phyloP scores from a whole-genome alignment of 495 filamentous ascomycete species.

The Pyrenula massariospora region DNA sequence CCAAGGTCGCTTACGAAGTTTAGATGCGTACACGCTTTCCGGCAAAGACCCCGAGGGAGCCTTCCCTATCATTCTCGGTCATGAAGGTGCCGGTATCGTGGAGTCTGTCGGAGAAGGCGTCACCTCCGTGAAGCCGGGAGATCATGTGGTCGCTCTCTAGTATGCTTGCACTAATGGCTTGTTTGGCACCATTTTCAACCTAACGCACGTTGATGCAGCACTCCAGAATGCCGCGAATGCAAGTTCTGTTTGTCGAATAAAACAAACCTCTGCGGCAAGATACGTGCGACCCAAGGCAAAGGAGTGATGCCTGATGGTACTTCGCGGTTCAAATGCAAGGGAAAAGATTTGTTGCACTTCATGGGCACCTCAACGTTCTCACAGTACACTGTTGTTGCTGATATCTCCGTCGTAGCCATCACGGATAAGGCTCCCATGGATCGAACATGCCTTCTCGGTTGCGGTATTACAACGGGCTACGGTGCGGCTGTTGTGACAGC shows the following conservation, averaged over 20 bases:
- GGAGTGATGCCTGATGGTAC: constrained; percentile 98
- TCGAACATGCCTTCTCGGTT: constrained; percentile 88
- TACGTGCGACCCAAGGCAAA: constrained; percentile 88
- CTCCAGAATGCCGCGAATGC: constrained; percentile 92
- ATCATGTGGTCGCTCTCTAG: constrained; percentile 87
- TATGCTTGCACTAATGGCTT: constrained; percentile 26
- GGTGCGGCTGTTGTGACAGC: constrained; percentile 90
- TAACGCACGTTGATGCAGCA: constrained; percentile 37
- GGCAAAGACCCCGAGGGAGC: constrained; percentile 98
- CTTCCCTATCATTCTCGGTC: constrained; percentile 90
- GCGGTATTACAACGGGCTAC: constrained; percentile 97
- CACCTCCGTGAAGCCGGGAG: constrained; percentile 81
- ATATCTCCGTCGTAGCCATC: constrained; percentile 94
- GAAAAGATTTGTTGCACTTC: constrained; percentile 91
- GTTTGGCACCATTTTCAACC: background rate
- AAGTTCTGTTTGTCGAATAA: constrained; percentile 99
- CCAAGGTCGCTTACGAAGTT: background rate
- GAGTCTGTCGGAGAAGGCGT: constrained; percentile 96
- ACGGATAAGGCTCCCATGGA: constrained; percentile 89
- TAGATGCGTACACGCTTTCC: constrained; percentile 95
- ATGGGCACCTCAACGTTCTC: constrained; percentile 99
- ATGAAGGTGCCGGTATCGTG: constrained; percentile 94
- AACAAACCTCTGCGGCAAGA: constrained; percentile 99
- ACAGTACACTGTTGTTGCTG: constrained; percentile 96
- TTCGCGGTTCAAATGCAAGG: constrained; percentile 86